Percentiles rank a stretch among this genome's conserved stretches.
phyloP scores from a whole-genome alignment of 495 filamentous ascomycete genomes.

The Letharia columbiana region DNA sequence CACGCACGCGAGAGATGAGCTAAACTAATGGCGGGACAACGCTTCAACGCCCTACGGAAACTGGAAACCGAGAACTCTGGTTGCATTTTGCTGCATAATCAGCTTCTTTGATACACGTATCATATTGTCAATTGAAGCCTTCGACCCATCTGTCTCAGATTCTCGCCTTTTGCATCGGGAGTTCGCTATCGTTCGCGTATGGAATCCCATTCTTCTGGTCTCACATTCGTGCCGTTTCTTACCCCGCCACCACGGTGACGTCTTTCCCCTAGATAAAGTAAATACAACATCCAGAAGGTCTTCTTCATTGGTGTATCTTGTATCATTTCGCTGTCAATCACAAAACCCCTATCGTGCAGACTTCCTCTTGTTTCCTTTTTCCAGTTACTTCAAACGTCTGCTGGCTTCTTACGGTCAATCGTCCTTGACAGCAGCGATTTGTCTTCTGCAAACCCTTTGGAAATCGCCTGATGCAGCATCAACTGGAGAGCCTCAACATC shows the following conservation, averaged over 20 bases:
- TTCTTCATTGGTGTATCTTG: neutral
- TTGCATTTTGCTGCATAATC: no score
- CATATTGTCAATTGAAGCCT: neutral
- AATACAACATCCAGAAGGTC: neutral
- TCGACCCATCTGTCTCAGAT: neutral
- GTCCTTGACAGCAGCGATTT: neutral
- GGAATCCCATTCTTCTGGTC: neutral
- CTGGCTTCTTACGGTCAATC: neutral
- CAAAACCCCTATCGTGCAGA: neutral
- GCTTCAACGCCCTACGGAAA: neutral
- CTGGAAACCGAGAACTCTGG: no score
- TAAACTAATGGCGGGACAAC: neutral
- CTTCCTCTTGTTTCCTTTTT: neutral
- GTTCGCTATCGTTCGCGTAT: neutral
- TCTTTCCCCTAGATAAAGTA: neutral
- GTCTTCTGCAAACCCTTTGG: neutral
- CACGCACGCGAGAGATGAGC: no score
- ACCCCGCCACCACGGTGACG: conserved; percentile 10
- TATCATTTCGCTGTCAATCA: neutral
- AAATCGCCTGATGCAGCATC: no score
- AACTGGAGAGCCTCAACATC: neutral
- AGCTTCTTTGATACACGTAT: neutral
- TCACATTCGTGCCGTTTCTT: conserved; percentile 7
- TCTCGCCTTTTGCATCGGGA: neutral
- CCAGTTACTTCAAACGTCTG: no score